Percentiles rank a stretch among this genome's conserved stretches.
phyloP scores from a whole-genome alignment of 371 early-diverging fungal species.

The Mucor plumbeus region DNA sequence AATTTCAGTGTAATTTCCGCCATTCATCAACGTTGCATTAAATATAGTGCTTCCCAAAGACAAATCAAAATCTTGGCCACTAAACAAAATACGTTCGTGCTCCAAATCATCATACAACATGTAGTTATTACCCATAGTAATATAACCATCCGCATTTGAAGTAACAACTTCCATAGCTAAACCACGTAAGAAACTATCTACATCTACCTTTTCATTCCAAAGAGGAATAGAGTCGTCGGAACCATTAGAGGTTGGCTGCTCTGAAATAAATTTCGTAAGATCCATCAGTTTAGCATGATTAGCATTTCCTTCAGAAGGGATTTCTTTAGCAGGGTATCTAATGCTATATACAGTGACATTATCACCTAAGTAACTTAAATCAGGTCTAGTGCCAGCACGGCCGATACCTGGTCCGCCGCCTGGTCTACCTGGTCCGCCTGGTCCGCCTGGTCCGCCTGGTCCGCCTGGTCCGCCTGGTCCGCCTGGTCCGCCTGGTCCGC shows the following conservation, averaged over 20 bases:
- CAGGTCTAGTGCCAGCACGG: neutral
- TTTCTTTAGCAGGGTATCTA: conserved; percentile 15
- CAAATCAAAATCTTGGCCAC: conserved; percentile 39
- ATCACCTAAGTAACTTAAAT: conserved; percentile 29
- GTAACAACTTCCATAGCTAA: conserved; percentile 23
- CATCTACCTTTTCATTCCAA: conserved; percentile 20
- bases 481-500: neutral
- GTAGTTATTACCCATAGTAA: conserved; percentile 38
- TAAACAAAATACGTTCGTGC: conserved; percentile 23
- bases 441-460: too few relatives aligned
- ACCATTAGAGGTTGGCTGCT: neutral
- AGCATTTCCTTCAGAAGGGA: conserved; percentile 1
- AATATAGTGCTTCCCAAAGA: conserved; percentile 32
- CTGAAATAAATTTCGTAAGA: conserved; percentile 22
- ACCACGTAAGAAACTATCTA: conserved; percentile 19
- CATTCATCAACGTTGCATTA: conserved; percentile 11
- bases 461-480: neutral
- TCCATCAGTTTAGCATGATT: conserved; percentile 24
- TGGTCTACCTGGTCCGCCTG: neutral
- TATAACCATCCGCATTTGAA: conserved; percentile 30
- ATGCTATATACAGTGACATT: conserved; percentile 25
- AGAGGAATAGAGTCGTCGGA: conserved; percentile 5
- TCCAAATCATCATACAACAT: conserved; percentile 33
- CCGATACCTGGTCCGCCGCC: neutral
- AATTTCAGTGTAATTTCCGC: conserved; percentile 32